Evolutionary conservation across 257 asterid genomes (phyloP).

Genomic region (Hygrophila difformis): DNA sequence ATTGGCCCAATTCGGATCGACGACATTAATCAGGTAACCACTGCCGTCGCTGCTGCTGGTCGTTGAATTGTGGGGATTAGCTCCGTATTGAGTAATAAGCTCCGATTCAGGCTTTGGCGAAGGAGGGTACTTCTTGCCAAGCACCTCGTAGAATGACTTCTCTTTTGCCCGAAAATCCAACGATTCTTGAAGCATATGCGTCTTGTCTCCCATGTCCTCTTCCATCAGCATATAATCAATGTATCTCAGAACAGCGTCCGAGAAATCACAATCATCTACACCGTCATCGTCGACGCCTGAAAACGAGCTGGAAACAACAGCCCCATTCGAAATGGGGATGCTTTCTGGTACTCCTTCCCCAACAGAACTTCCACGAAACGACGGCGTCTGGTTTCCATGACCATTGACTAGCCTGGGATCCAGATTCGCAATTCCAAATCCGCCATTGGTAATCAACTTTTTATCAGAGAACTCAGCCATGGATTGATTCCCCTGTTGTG

Average conservation of each 20-base stretch:
- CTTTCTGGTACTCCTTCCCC: not conserved
- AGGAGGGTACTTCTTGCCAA: conserved; percentile 49
- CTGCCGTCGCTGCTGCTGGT: conserved; percentile 25
- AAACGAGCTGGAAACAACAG: conserved; percentile 13
- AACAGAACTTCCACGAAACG: no score
- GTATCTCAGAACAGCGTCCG: conserved; percentile 45
- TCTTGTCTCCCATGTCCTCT: conserved; percentile 63
- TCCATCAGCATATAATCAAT: conserved; percentile 65
- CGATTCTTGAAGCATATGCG: conserved; percentile 50
- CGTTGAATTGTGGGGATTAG: conserved; percentile 14
- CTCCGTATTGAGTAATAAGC: not conserved
- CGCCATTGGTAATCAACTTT: conserved; percentile 17
- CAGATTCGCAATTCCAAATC: conserved; percentile 26
- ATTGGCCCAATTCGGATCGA: conserved; percentile 30
- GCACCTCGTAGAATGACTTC: conserved; percentile 56
- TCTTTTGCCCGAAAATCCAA: conserved; percentile 59
- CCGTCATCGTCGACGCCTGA: conserved; percentile 26
- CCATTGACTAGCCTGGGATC: conserved; percentile 23
- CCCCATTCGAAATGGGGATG: conserved; percentile 8
- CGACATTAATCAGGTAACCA: conserved; percentile 33
- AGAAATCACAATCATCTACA: conserved; percentile 42
- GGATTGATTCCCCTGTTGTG: conserved; percentile 33
- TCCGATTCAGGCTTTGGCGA: conserved; percentile 21
- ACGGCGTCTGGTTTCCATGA: conserved; percentile 11
- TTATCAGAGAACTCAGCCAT: conserved; percentile 20